A percentile compares a stretch with the other conserved stretches of the same genome.
phyloP scores from a whole-genome alignment of 1,284 basidiomycete genomes.

The Ganoderma meredithae region DNA sequence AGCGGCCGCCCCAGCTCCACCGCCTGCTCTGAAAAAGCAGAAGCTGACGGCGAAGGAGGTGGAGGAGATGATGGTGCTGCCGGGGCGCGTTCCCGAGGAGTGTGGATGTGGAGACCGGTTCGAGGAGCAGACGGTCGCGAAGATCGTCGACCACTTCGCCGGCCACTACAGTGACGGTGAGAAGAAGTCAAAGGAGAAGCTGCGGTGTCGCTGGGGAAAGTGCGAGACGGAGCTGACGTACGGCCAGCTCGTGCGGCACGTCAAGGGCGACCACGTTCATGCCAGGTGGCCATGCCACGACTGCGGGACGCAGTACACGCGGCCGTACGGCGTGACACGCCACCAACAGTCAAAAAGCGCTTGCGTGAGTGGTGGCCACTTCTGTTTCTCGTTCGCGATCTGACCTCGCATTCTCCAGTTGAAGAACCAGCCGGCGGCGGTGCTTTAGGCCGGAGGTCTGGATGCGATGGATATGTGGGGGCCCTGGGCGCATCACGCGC shows the following conservation, averaged over 20 bases:
- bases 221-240: not conserved
- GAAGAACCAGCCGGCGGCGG: not conserved
- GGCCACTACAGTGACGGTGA: not conserved
- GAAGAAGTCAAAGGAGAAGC: not conserved
- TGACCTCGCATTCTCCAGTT: not conserved
- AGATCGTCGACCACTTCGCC: not conserved
- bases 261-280: not conserved
- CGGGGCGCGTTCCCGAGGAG: not conserved
- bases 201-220: not conserved
- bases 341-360: not conserved
- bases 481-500: too few relatives aligned
- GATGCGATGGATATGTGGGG: not conserved
- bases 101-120: not conserved
- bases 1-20: not conserved
- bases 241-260: not conserved
- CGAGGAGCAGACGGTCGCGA: not conserved
- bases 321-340: not conserved
- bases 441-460: not conserved
- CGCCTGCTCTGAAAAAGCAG: not conserved
- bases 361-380: not conserved
- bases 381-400: not conserved
- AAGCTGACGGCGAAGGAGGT: not conserved
- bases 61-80: not conserved
- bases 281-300: not conserved
- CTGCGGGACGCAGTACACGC: not conserved